phyloP scores from a whole-genome alignment of 495 filamentous ascomycete genomes.

The Penicillium herquei region DNA sequence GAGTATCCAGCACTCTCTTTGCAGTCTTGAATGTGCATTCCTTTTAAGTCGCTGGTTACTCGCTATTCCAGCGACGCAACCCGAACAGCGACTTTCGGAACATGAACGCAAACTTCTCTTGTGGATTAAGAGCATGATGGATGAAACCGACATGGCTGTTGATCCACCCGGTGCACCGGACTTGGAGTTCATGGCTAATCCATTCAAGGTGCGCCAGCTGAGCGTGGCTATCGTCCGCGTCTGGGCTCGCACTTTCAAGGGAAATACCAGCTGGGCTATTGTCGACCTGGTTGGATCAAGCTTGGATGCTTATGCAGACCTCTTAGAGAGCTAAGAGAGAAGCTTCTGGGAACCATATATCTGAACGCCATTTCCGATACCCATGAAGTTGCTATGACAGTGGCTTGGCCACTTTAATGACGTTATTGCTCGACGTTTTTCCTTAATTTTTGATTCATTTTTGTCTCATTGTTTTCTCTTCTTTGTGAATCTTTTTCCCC shows the following conservation, averaged over 20 bases:
- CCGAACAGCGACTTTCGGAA: slow-evolving; percentile 45
- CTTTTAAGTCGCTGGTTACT: slow-evolving; percentile 55
- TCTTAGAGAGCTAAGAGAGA: slow-evolving; percentile 29
- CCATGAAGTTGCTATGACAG: neutral
- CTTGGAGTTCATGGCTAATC: slow-evolving; percentile 44
- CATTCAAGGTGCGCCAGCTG: slow-evolving; percentile 45
- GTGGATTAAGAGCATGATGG: slow-evolving; percentile 70
- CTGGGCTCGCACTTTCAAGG: slow-evolving; percentile 53
- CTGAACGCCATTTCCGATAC: neutral
- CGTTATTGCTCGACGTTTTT: slow-evolving; percentile 5
- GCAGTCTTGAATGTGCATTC: slow-evolving; percentile 54
- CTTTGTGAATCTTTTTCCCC: slow-evolving; percentile 1
- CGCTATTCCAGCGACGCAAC: slow-evolving; percentile 43
- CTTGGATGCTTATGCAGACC: slow-evolving; percentile 44
- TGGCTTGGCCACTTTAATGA: slow-evolving; percentile 11
- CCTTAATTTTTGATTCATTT: slow-evolving; percentile 2
- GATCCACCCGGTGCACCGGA: slow-evolving; percentile 43
- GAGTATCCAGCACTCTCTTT: slow-evolving; percentile 56
- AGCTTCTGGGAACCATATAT: neutral
- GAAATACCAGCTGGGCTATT: slow-evolving; percentile 56
- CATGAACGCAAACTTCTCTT: slow-evolving; percentile 64
- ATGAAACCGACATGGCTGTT: slow-evolving; percentile 73
- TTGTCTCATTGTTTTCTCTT: neutral
- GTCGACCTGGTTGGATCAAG: slow-evolving; percentile 50
- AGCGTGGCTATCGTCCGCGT: slow-evolving; percentile 53